phyloP scores from a whole-genome alignment of 768 basidiomycete genomes.

The Tricholoma terreum region DNA sequence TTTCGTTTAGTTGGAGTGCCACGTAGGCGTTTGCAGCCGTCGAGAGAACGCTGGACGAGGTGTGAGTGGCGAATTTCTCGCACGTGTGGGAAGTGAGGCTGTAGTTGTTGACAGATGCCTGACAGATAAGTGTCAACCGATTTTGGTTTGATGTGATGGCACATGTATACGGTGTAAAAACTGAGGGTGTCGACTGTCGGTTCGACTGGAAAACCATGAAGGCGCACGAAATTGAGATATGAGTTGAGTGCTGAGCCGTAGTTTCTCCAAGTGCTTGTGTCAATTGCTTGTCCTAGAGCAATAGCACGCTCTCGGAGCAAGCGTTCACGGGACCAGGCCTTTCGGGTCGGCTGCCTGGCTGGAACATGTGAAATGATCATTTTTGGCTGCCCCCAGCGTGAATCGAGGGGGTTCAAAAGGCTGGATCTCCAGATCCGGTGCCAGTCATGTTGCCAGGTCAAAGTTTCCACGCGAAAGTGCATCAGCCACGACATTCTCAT shows the following conservation, averaged over 20 bases:
- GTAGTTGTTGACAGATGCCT: conserved; percentile 35
- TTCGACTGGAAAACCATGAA: conserved; percentile 26
- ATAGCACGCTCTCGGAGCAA: conserved; percentile 26
- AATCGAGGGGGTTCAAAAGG: conserved; percentile 20
- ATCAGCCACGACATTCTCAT: conserved; percentile 16
- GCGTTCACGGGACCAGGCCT: conserved; percentile 29
- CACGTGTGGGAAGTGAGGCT: conserved; percentile 31
- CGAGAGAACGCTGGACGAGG: conserved; percentile 27
- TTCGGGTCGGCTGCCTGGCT: conserved; percentile 27
- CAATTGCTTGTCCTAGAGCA: conserved; percentile 19
- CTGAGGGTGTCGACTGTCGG: conserved; percentile 34
- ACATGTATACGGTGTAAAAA: no score
- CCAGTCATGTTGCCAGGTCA: neutral
- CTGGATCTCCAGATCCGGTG: neutral
- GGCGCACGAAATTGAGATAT: conserved; percentile 23
- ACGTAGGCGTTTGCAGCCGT: conserved; percentile 25
- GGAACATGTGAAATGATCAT: conserved; percentile 4
- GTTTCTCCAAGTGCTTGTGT: neutral
- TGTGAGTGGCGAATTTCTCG: conserved; percentile 15
- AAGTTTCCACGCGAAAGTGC: conserved; percentile 9
- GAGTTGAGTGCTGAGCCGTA: conserved; percentile 27
- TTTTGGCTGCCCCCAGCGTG: conserved; percentile 17
- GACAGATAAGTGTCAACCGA: no score
- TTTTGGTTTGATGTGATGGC: conserved; percentile 32
- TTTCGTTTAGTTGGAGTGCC: conserved; percentile 23